phyloP scores from a whole-genome alignment of 164 flowering plant genomes.

The Magnolia officinalis region DNA sequence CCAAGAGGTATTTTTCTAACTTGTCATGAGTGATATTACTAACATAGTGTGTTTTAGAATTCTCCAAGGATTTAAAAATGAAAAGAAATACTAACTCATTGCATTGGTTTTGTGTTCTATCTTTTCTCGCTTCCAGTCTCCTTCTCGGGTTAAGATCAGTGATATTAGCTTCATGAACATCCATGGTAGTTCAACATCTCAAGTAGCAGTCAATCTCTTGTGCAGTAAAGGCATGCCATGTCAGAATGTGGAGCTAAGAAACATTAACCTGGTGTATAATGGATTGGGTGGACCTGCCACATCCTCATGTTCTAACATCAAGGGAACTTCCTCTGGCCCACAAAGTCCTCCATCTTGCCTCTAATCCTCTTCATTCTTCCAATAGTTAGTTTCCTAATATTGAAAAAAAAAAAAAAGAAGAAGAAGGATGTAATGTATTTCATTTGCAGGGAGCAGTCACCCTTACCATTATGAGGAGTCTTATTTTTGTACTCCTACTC shows the following conservation, averaged over 20 bases:
- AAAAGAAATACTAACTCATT: background rate
- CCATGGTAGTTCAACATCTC: constrained; percentile 21
- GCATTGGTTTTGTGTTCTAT: background rate
- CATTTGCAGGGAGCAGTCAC: too few species aligned
- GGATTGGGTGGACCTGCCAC: constrained; percentile 18
- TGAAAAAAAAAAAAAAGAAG: too few species aligned
- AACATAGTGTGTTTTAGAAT: too few species aligned
- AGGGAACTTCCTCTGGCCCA: constrained; percentile 5
- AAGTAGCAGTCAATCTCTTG: constrained; percentile 15
- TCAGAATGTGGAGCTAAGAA: constrained; percentile 12
- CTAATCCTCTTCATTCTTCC: background rate
- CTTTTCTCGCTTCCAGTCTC: constrained; percentile 8
- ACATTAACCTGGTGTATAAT: constrained; percentile 24
- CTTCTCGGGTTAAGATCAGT: constrained; percentile 22
- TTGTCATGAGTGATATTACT: background rate
- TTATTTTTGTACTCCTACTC: too few species aligned
- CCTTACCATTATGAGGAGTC: too few species aligned
- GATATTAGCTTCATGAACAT: constrained; percentile 21
- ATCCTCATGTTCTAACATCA: constrained; percentile 36
- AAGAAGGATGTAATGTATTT: too few species aligned
- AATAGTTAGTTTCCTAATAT: background rate
- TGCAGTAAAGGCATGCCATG: constrained; percentile 26
- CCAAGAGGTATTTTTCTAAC: background rate
- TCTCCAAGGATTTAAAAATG: too few species aligned
- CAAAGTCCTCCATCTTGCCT: constrained; percentile 10